These are phyloP conservation scores for Emmonsiellopsis sp. DNA, from an alignment of 2,329 filamentous ascomycete species.

Conservation along the genomic window DNA sequence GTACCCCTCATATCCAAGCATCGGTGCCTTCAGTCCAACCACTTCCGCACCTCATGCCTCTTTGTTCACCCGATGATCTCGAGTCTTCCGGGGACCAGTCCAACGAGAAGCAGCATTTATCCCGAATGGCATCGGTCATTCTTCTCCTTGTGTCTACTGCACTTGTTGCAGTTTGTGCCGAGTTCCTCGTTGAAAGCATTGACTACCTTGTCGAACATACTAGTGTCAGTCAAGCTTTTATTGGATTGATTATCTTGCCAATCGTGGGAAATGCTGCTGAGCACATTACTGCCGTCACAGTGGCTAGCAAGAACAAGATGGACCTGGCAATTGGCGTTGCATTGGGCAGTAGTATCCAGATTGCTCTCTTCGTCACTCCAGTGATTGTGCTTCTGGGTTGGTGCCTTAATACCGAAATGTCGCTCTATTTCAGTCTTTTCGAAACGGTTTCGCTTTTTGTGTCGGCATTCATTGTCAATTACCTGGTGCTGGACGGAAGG, in stretches of 20 bases:
- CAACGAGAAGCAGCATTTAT: conserved; percentile 20
- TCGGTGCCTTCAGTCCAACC: conserved; percentile 14
- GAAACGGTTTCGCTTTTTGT: conserved; percentile 83
- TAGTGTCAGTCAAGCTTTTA: conserved; percentile 54
- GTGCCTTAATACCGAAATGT: conserved; percentile 59
- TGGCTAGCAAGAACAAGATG: conserved; percentile 68
- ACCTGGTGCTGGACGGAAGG: conserved; percentile 73
- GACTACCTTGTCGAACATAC: conserved; percentile 51
- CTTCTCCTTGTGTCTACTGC: conserved; percentile 55
- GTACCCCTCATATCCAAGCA: conserved; percentile 19
- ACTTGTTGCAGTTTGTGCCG: conserved; percentile 58
- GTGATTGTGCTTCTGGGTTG: conserved; percentile 63
- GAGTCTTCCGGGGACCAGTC: conserved; percentile 32
- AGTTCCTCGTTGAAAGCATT: conserved; percentile 61
- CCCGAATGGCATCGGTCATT: conserved; percentile 43
- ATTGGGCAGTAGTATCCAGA: conserved; percentile 62
- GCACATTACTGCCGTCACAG: conserved; percentile 61
- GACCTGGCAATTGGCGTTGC: conserved; percentile 64
- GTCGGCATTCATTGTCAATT: conserved; percentile 77
- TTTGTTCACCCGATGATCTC: not conserved
- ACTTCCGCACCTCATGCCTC: conserved; percentile 15
- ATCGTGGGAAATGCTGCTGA: conserved; percentile 67
- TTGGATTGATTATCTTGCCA: conserved; percentile 62
- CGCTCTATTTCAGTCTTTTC: conserved; percentile 78
- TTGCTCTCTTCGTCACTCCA: conserved; percentile 60